These are phyloP conservation scores for Phytophthora cactorum DNA, from an alignment of 352 stramenopile species.

Conservation along the genomic window DNA sequence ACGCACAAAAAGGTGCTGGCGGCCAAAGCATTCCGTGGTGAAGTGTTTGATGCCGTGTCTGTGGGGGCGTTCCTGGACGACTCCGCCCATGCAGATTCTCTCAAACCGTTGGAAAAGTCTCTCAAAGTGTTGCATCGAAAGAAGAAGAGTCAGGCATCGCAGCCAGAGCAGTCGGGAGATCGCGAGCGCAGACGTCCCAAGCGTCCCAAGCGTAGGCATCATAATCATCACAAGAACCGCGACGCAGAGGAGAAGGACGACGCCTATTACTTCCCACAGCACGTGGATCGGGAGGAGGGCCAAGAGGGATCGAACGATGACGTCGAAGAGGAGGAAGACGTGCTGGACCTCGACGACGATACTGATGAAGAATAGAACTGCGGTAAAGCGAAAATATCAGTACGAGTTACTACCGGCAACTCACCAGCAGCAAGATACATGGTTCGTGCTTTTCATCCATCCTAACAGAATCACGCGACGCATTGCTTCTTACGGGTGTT, in stretches of 20 bases:
- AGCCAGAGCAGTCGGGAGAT: slow-evolving; percentile 17
- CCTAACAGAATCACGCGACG: slow-evolving; percentile 17
- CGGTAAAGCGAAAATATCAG: not conserved
- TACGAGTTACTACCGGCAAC: not conserved
- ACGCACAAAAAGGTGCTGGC: slow-evolving; percentile 49
- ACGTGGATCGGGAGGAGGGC: slow-evolving; percentile 27
- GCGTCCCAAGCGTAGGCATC: slow-evolving; percentile 8
- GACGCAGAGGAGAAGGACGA: slow-evolving; percentile 43
- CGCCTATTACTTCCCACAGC: slow-evolving; percentile 54
- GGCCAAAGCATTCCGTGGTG: slow-evolving; percentile 62
- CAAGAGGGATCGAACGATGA: slow-evolving; percentile 47
- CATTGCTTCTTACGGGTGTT: slow-evolving; percentile 48
- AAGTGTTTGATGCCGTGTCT: slow-evolving; percentile 62
- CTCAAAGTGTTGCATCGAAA: slow-evolving; percentile 58
- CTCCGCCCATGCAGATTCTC: slow-evolving; percentile 24
- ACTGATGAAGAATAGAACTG: slow-evolving; percentile 21
- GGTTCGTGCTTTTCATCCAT: slow-evolving; percentile 7
- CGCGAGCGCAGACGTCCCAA: slow-evolving; percentile 10
- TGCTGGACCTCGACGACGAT: slow-evolving; percentile 67
- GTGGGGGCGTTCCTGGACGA: slow-evolving; percentile 68
- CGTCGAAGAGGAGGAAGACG: slow-evolving; percentile 48
- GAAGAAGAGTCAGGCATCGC: slow-evolving; percentile 22
- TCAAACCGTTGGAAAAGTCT: slow-evolving; percentile 62
- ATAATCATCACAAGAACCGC: slow-evolving; percentile 19
- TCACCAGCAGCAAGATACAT: slow-evolving; percentile 13